Evolutionary conservation across 495 filamentous ascomycete species (phyloP).

Genomic region (Penicillium crystallinum): DNA sequence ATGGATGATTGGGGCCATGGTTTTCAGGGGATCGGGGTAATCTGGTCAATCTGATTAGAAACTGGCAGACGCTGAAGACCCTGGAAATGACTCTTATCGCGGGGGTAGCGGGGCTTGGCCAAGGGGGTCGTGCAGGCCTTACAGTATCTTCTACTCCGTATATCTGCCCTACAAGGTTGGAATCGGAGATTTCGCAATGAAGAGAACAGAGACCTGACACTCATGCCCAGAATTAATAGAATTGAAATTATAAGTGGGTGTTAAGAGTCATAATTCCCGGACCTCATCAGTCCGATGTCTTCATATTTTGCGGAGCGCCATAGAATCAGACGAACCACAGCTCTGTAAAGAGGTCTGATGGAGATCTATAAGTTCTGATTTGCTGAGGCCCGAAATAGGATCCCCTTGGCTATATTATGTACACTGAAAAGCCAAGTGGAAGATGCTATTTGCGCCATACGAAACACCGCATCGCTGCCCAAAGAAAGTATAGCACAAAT

Average conservation of each 20-base stretch:
- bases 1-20: slow-evolving; percentile 44
- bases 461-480: background rate
- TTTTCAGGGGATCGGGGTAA: background rate
- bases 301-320: slow-evolving; percentile 8
- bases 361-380: slow-evolving; percentile 10
- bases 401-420: background rate
- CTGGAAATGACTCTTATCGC: slow-evolving; percentile 19
- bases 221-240: too few species aligned
- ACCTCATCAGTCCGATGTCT: slow-evolving; percentile 13
- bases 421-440: background rate
- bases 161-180: background rate
- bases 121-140: background rate
- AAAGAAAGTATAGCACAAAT: slow-evolving; percentile 3
- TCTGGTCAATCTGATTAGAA: background rate
- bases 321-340: slow-evolving; percentile 11
- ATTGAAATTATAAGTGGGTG: too few species aligned
- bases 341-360: background rate
- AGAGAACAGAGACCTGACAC: too few species aligned
- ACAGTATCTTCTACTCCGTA: too few species aligned
- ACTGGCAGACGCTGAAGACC: slow-evolving; percentile 2
- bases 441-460: background rate
- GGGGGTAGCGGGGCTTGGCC: slow-evolving; percentile 1
- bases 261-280: slow-evolving; percentile 15
- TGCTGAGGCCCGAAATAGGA: background rate
- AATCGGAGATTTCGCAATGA: background rate